Percentiles rank a stretch among this genome's conserved stretches.
Evolutionary conservation across 176 grass and related monocot genomes (phyloP).

Genomic region (Oryza punctata): DNA sequence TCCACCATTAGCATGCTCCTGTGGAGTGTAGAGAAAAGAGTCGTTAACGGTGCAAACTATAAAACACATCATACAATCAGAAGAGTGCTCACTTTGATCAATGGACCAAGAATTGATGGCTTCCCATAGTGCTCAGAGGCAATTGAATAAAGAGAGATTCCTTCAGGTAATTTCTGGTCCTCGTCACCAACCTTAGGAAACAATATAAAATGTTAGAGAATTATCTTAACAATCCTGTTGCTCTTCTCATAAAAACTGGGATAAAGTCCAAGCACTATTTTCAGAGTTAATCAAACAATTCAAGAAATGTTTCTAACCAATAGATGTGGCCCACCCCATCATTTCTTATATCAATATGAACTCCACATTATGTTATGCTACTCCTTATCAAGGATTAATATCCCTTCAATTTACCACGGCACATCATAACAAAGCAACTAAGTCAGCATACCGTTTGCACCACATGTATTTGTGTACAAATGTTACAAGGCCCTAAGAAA

Average conservation of each 20-base stretch:
- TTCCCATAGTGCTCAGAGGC: constrained; percentile 75
- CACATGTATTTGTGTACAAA: background rate
- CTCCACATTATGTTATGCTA: background rate
- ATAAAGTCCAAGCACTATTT: background rate
- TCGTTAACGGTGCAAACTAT: background rate
- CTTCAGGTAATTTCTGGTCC: constrained; percentile 92
- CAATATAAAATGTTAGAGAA: constrained; percentile 23
- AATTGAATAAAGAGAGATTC: constrained; percentile 92
- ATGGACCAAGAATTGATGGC: constrained; percentile 76
- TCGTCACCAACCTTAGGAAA: constrained; percentile 86
- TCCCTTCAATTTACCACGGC: constrained; percentile 1
- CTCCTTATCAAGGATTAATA: background rate
- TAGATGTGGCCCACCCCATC: background rate
- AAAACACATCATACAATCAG: constrained; percentile 11
- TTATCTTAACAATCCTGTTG: background rate
- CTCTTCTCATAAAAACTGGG: constrained; percentile 3
- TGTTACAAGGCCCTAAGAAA: background rate
- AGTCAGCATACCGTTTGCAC: background rate
- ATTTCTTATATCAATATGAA: constrained; percentile 8
- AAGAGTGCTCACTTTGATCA: constrained; percentile 72
- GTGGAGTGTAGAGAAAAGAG: background rate
- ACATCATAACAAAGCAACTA: background rate
- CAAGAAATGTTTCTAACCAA: background rate
- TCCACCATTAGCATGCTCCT: constrained; percentile 96
- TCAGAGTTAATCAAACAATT: constrained; percentile 9